Evolutionary conservation across 371 early-diverging fungal genomes (phyloP).

Genomic region (Chytridium lagenaria): DNA sequence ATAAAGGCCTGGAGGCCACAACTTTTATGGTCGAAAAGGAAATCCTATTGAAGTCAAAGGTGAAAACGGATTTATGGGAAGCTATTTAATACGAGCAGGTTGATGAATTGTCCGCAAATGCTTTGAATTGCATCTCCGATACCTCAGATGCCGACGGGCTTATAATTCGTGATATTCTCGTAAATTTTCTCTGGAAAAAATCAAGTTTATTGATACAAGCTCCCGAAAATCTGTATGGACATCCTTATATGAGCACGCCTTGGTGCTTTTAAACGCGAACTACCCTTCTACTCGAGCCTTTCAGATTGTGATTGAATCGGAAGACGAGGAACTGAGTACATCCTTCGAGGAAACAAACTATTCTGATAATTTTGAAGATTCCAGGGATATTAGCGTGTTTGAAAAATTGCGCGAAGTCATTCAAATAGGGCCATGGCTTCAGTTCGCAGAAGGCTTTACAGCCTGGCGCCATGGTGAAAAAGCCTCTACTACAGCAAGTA

Average conservation of each 20-base stretch:
- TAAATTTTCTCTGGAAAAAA: constrained; percentile 4
- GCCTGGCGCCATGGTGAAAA: background rate
- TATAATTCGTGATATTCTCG: background rate
- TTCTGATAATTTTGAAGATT: no score
- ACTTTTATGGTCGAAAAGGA: constrained; percentile 37
- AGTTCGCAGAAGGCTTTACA: background rate
- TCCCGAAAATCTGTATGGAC: background rate
- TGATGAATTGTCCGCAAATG: background rate
- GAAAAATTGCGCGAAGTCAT: background rate
- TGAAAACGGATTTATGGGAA: background rate
- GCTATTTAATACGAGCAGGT: background rate
- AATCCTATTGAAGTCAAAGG: constrained; percentile 32
- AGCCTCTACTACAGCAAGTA: background rate
- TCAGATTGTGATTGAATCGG: constrained; percentile 14
- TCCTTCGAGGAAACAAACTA: no score
- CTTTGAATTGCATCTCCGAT: background rate
- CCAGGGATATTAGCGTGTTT: background rate
- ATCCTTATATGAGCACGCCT: background rate
- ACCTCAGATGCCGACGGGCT: background rate
- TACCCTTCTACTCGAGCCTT: background rate
- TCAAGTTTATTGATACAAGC: background rate
- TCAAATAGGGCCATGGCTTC: background rate
- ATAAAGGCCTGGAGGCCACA: background rate
- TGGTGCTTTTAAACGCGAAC: background rate
- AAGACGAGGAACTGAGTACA: background rate